These are phyloP conservation scores for Eimeria acervulina DNA, from an alignment of 169 alveolate genomes.

Conservation along the genomic window DNA sequence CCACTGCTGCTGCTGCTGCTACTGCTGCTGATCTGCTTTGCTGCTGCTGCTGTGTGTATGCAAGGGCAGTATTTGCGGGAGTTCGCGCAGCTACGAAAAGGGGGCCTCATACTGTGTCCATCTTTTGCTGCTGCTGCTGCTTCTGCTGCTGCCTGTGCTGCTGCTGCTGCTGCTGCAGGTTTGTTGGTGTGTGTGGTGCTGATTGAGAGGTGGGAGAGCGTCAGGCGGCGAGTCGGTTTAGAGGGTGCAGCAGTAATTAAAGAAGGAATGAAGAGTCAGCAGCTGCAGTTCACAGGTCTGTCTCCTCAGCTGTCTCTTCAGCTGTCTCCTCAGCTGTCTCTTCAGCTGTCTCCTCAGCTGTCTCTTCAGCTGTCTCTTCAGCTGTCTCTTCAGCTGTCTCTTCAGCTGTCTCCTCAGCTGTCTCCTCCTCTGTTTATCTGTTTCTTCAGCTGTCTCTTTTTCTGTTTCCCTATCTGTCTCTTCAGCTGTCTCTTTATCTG, in stretches of 20 bases:
- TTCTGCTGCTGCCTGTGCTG: no score
- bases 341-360: no score
- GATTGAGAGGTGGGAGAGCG: constrained; percentile 45
- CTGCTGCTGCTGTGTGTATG: constrained; percentile 3
- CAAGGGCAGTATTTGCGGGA: not conserved
- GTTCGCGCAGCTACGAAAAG: no score
- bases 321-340: no score
- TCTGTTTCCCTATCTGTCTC: no score
- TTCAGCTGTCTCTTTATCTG: no score
- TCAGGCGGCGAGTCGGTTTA: constrained; percentile 70
- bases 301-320: no score
- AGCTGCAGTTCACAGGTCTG: constrained; percentile 82
- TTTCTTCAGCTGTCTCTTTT: not conserved
- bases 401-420: not conserved
- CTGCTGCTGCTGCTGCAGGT: constrained; percentile 47
- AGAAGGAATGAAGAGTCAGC: constrained; percentile 76
- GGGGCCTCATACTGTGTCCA: no score
- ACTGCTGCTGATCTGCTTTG: constrained; percentile 13
- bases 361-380: no score
- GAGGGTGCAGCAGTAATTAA: constrained; percentile 70
- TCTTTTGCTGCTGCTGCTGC: no score
- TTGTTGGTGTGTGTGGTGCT: not conserved
- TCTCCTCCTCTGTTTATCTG: not conserved
- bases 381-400: not conserved
- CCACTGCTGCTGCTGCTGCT: not conserved